phyloP scores from a whole-genome alignment of 495 filamentous ascomycete species.

The Evernia prunastri region DNA sequence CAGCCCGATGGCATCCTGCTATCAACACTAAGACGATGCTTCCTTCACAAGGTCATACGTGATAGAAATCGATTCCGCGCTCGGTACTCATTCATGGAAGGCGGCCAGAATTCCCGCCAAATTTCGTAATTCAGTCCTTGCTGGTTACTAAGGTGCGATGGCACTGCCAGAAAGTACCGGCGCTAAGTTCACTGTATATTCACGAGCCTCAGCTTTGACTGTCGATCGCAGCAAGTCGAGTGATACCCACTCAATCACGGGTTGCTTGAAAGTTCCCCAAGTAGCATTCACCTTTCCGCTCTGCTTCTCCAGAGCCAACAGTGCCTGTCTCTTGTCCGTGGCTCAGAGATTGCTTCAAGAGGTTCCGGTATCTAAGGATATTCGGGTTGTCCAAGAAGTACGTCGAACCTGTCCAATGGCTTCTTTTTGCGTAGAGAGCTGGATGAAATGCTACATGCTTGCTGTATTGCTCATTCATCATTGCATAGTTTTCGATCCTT shows the following conservation, averaged over 20 bases:
- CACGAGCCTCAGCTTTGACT: conserved; percentile 5
- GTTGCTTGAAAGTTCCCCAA: conserved; percentile 3
- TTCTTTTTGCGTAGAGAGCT: neutral
- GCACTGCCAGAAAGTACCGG: neutral
- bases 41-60: no score
- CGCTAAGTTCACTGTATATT: neutral
- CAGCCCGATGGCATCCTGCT: no score
- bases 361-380: conserved; percentile 1
- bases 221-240: conserved; percentile 3
- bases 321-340: neutral
- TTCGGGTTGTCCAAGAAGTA: conserved; percentile 12
- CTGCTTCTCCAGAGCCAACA: conserved; percentile 7
- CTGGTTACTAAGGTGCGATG: no score
- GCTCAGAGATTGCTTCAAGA: conserved; percentile 1
- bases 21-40: no score
- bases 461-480: conserved; percentile 2
- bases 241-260: conserved; percentile 5
- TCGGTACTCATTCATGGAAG: neutral
- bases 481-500: conserved; percentile 5
- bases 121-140: no score
- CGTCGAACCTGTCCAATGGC: neutral
- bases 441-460: neutral
- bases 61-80: no score
- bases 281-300: neutral
- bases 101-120: no score